These are phyloP conservation scores for Lophiostoma macrostomum DNA, from an alignment of 495 filamentous ascomycete genomes.

Conservation along the genomic window DNA sequence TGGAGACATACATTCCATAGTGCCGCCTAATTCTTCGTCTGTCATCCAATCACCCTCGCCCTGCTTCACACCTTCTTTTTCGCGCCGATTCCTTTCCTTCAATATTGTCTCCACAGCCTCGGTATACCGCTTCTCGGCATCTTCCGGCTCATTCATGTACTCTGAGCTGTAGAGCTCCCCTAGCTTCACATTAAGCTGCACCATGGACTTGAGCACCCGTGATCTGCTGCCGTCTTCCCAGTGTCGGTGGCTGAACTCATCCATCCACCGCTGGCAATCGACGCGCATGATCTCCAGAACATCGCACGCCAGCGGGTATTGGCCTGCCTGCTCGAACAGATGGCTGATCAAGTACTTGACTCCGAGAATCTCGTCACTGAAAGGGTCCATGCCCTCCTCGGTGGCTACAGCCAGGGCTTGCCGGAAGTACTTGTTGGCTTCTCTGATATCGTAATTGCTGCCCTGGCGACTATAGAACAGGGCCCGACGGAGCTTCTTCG, in stretches of 20 bases:
- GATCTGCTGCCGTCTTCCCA: constrained; percentile 59
- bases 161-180: constrained; percentile 70
- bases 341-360: constrained; percentile 77
- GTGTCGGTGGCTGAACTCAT: constrained; percentile 52
- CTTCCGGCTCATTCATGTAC: constrained; percentile 57
- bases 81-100: constrained; percentile 66
- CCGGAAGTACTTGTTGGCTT: constrained; percentile 77
- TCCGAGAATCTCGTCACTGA: constrained; percentile 83
- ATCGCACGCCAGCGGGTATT: constrained; percentile 62
- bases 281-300: constrained; percentile 66
- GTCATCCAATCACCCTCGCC: constrained; percentile 73
- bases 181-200: constrained; percentile 74
- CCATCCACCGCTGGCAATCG: constrained; percentile 62
- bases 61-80: constrained; percentile 58
- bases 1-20: constrained; percentile 58
- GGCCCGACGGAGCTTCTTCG: constrained; percentile 75
- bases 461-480: constrained; percentile 70
- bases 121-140: constrained; percentile 69
- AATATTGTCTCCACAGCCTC: constrained; percentile 79
- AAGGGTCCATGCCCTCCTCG: constrained; percentile 75
- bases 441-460: constrained; percentile 63
- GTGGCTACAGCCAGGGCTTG: constrained; percentile 67
- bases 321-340: constrained; percentile 71
- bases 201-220: constrained; percentile 65
- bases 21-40: constrained; percentile 65